Percentiles rank a stretch among this genome's conserved stretches.
These are phyloP conservation scores for Tetrahymena thermophila DNA, from an alignment of 73 alveolate genomes.

Conservation along the genomic window DNA sequence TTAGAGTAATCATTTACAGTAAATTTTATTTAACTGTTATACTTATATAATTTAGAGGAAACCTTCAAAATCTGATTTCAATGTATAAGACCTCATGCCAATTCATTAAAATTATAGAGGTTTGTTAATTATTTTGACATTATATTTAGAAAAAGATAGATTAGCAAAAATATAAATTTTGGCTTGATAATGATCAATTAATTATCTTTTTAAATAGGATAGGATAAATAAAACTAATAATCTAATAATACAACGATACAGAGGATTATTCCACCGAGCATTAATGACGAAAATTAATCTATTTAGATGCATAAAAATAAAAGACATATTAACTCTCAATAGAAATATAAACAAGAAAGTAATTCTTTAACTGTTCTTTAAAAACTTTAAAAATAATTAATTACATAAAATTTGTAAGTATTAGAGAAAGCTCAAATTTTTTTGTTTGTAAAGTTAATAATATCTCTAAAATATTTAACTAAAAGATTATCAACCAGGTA, in stretches of 20 bases:
- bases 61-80: not conserved
- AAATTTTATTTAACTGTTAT: not conserved
- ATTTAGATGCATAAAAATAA: not conserved
- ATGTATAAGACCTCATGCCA: not conserved
- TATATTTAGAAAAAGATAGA: too few relatives aligned
- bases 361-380: not conserved
- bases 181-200: too few relatives aligned
- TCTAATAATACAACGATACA: not conserved
- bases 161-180: not conserved
- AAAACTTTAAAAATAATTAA: not conserved
- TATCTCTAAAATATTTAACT: not conserved
- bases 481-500: not conserved
- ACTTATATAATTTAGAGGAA: not conserved
- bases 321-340: not conserved
- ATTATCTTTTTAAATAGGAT: not conserved
- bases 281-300: not conserved
- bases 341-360: not conserved
- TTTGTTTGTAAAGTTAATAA: not conserved
- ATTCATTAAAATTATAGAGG: not conserved
- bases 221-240: not conserved
- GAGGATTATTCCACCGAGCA: not conserved
- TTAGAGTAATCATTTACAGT: not conserved
- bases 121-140: not conserved
- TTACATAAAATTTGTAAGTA: not conserved
- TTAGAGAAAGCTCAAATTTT: not conserved